Evolutionary conservation across 1,284 basidiomycete species (phyloP).

Genomic region (Moesziomyces sp.): DNA sequence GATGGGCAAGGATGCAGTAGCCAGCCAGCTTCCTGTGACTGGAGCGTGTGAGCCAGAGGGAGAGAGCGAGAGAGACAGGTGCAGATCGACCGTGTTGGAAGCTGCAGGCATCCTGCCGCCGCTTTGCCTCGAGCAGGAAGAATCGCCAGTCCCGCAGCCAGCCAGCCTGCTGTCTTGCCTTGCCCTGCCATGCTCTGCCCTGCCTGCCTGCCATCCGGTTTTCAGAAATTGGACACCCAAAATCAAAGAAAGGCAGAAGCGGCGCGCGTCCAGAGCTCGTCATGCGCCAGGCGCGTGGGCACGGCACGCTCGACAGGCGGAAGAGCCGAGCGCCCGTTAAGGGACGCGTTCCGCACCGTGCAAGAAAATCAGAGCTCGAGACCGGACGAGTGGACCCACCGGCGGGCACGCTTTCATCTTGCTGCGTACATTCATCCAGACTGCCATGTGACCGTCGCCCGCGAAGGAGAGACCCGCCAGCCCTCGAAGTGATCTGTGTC

Average conservation of each 20-base stretch:
- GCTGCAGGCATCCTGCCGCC: background rate
- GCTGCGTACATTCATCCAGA: too few relatives aligned
- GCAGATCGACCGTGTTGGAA: background rate
- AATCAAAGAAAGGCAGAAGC: background rate
- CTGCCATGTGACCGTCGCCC: too few relatives aligned
- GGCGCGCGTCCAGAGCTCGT: background rate
- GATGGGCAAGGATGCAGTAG: background rate
- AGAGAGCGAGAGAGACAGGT: background rate
- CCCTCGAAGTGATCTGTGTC: too few relatives aligned
- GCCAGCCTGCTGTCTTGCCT: too few relatives aligned
- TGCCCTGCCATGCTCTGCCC: too few relatives aligned
- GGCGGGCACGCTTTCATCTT: too few relatives aligned
- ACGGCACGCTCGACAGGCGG: background rate
- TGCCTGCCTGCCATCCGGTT: background rate
- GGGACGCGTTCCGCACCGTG: too few relatives aligned
- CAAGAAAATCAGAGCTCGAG: too few relatives aligned
- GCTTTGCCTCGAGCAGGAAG: background rate
- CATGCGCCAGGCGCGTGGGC: background rate
- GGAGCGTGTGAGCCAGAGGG: background rate
- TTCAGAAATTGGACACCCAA: background rate
- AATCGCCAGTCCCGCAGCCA: background rate
- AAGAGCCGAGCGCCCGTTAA: background rate
- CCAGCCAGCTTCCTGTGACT: background rate
- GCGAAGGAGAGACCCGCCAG: too few relatives aligned
- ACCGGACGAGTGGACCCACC: too few relatives aligned